phyloP scores from a whole-genome alignment of 805 yeast genomes.

The Cyberlindnera nakhonratchasimensis region DNA sequence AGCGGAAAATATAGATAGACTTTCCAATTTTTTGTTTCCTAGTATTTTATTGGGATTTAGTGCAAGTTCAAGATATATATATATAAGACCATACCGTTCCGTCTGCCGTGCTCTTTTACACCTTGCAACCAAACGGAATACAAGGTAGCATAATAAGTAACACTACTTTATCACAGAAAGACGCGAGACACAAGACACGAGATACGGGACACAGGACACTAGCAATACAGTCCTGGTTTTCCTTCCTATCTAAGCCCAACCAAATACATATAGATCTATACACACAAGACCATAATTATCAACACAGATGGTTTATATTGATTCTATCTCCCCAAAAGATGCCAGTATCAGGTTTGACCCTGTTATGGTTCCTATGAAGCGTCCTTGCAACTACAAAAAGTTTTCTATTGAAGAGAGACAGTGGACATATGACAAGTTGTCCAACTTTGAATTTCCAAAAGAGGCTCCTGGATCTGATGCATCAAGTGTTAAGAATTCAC shows the following conservation, averaged over 20 bases:
- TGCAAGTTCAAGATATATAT: background rate
- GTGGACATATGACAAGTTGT: constrained; percentile 8
- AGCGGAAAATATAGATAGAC: too few species aligned
- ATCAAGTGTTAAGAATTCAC: background rate
- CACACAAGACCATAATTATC: background rate
- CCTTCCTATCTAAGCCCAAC: background rate
- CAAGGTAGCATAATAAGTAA: too few species aligned
- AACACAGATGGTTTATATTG: background rate
- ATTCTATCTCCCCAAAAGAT: constrained; percentile 9
- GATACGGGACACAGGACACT: too few species aligned
- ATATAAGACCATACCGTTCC: too few species aligned
- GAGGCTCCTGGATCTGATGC: background rate
- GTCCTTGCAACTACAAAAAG: background rate
- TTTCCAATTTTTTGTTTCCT: too few species aligned
- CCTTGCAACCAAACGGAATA: too few species aligned
- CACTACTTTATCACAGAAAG: background rate
- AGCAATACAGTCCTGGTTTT: too few species aligned
- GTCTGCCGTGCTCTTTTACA: too few species aligned
- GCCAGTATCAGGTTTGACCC: constrained; percentile 1
- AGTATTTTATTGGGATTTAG: background rate
- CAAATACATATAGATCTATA: background rate
- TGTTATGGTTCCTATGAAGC: background rate
- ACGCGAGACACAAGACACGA: background rate
- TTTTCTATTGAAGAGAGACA: background rate
- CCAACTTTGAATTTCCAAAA: constrained; percentile 16